Base-by-base conservation (phyloP, 1,139 yeast genomes). In the Suhomyces maxii region DNA sequence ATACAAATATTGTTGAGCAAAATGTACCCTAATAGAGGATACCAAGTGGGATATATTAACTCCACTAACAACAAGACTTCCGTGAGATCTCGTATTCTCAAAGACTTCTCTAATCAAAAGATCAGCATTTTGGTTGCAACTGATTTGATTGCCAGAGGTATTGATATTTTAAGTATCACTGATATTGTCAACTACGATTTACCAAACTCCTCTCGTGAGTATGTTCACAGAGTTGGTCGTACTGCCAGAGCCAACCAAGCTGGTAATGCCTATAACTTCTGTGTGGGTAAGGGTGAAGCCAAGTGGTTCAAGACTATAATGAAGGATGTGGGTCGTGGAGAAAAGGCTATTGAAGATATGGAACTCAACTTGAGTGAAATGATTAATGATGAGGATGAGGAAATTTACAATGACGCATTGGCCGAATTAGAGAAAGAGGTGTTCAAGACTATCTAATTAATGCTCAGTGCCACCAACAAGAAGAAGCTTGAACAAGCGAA, bases 171-270 rank as follows among this genome's bases (percentile, higher is more conserved):
- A 8, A 76, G 83, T 7, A 82, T 95, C 42, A 76, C 83, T 30
- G 82, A 83, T 51, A 97, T 93, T 11, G 68, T 93, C 45, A 95
- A 93, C 64, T 93, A 93, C 63, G 99, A 95, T 58, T 69, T 90
- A 47, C 99, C 99, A 8, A 79, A 83, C 39, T 87, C 96, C 0
- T 79, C 93, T 0, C 84, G 95, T 53, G 99, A 93, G 59, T 95
- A 93, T 57, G 89, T 93, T 31, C 99, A 93, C 65, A 79, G 99
- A 55, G 93, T 91, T 33, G 99, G 99, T 38, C 83, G 99, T 71
- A 91, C 98, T 0, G 98, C 98, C 1, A 82, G 99, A 67, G 99
- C 98, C 1, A 84, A 86, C 46, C 79, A 84, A 41, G 42, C 56
- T 0, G 99, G 99, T 59, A 71, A 74, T 42, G 96, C 96, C 0